Percentiles rank a stretch among this genome's conserved stretches.
These are phyloP conservation scores for Raddia guianensis DNA, from an alignment of 176 grass and related monocot genomes.

Conservation along the genomic window DNA sequence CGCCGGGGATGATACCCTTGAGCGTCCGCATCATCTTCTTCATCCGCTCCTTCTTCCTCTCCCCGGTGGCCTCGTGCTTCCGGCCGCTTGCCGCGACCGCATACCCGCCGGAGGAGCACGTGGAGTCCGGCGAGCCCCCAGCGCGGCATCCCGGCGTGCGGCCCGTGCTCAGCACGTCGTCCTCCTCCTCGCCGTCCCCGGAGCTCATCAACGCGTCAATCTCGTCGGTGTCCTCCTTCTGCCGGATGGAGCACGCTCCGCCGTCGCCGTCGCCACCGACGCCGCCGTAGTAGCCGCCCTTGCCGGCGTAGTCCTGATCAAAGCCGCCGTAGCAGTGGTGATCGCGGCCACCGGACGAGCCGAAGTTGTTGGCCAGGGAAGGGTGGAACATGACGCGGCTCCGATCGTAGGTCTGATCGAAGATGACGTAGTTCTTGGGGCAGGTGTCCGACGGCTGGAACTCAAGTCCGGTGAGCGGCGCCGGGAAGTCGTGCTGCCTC, in stretches of 20 bases:
- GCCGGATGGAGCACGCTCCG: slow-evolving; percentile 39
- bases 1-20: slow-evolving; percentile 78
- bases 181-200: slow-evolving; percentile 68
- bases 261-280: too few species aligned
- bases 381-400: slow-evolving; percentile 97
- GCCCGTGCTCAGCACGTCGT: slow-evolving; percentile 88
- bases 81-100: background rate
- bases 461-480: slow-evolving; percentile 75
- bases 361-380: slow-evolving; percentile 72
- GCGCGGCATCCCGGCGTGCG: slow-evolving; percentile 66
- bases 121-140: slow-evolving; percentile 68
- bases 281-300: background rate
- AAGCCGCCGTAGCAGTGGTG: slow-evolving; percentile 20
- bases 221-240: slow-evolving; percentile 84
- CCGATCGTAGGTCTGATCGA: slow-evolving; percentile 79
- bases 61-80: slow-evolving; percentile 9
- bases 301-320: slow-evolving; percentile 31
- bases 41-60: slow-evolving; percentile 68
- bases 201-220: slow-evolving; percentile 94
- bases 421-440: slow-evolving; percentile 97
- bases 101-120: slow-evolving; percentile 63
- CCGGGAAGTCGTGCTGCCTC: slow-evolving; percentile 70
- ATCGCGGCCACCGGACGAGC: slow-evolving; percentile 39
- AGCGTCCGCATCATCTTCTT: slow-evolving; percentile 89
- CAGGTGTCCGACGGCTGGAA: slow-evolving; percentile 87